Evolutionary conservation across 2,329 filamentous ascomycete genomes (phyloP).

Genomic region (Talaromyces albobiverticillius): DNA sequence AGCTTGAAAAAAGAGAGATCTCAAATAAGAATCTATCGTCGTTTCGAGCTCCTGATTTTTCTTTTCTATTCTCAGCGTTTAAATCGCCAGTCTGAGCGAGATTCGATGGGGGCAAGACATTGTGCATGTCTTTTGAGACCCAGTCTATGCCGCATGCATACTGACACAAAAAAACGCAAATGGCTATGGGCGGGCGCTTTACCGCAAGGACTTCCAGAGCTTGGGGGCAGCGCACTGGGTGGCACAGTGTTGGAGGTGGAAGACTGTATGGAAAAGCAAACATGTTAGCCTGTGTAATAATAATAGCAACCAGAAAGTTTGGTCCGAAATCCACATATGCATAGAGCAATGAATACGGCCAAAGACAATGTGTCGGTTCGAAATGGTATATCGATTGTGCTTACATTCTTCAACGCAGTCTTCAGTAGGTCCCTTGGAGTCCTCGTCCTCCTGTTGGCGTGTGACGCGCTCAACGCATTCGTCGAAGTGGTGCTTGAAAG

Average conservation of each 20-base stretch:
- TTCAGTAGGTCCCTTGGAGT: conserved; percentile 73
- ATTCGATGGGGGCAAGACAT: neutral
- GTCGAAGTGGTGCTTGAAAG: conserved; percentile 95
- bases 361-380: neutral
- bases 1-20: neutral
- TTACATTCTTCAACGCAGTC: conserved; percentile 99
- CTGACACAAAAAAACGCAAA: conserved; percentile 3
- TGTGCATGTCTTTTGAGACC: neutral
- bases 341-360: neutral
- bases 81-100: conserved; percentile 1
- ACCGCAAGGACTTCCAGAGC: conserved; percentile 91
- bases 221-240: conserved; percentile 90
- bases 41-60: conserved; percentile 1
- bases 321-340: neutral
- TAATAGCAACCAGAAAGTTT: neutral
- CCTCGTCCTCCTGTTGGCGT: conserved; percentile 62
- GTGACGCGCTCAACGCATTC: conserved; percentile 96
- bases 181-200: conserved; percentile 34
- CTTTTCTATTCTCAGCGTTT: conserved; percentile 9
- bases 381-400: conserved; percentile 40
- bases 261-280: conserved; percentile 60
- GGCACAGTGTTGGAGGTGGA: conserved; percentile 97
- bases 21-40: neutral
- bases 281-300: neutral
- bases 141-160: neutral